Evolutionary conservation across 306 rosid genomes (phyloP), one percentile per base, ranked within the genome.

Genomic region (Pyrus bretschneideri): DNA sequence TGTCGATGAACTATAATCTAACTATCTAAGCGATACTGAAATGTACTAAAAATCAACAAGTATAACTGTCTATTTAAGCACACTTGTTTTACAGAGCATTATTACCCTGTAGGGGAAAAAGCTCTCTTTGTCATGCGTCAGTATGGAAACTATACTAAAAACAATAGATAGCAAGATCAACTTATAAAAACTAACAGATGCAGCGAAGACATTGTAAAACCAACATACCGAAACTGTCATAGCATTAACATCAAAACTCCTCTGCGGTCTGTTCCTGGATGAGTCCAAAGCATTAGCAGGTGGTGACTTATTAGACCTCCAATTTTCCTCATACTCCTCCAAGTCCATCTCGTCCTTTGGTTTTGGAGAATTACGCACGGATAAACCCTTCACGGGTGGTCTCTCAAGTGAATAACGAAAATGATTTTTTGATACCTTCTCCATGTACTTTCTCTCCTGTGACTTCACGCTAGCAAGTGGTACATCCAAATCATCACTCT

Each of bases 211-310:
- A 71, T 23, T 62, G 46, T 17, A 31, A 33, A 51, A 15, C 71
- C 57, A 77, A 55, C 81, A 27, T 77, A 82, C 85, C 42, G 55
- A 78, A 77, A 87, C 97, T 60, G 88, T 87, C 13, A 78, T 71
- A 52, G 90, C 91, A 78, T 92, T 88, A 71, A 79, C 91, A 78
- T 91, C 99, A 63, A 88, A 81, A 87, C 93, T 91, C 80, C 74
- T 75, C 59, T 77, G 89, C 18, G 87, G 68, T 63, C 78, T 78
- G 76, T 80, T 92, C 85, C 86, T 80, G 10, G 93, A 81, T 14
- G 86, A 87, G 14, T 89, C 96, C 79, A 79, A 40, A 18, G 84
- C 91, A 78, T 88, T 81, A 76, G 67, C 87, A 30, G 81, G 85
- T 7, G 80, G 81, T 30, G 92, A 78, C 73, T 83, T 91, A 71